Conservation (phyloP, 371 early-diverging fungal genomes). For the Mucor piriformis region DNA sequence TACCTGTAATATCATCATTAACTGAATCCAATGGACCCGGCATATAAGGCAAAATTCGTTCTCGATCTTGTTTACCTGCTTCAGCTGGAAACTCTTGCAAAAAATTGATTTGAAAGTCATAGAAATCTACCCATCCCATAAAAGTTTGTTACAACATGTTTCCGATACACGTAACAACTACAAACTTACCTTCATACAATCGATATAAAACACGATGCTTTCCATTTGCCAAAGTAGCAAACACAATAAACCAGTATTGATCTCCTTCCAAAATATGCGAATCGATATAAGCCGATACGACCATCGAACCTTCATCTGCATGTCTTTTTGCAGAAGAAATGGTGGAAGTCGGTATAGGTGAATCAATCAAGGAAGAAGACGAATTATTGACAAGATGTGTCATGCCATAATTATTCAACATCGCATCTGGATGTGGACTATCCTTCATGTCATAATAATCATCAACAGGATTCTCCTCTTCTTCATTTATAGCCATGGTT, state of each 20-base stretch:
- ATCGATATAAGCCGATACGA: constrained; percentile 52
- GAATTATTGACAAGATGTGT: constrained; percentile 19
- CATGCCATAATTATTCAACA: constrained; percentile 27
- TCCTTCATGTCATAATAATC: constrained; percentile 25
- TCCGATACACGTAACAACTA: not conserved
- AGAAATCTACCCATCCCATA: constrained; percentile 60
- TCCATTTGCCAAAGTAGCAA: constrained; percentile 59
- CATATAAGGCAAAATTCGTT: constrained; percentile 77
- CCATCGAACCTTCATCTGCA: constrained; percentile 6
- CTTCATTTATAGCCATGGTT: constrained; percentile 19
- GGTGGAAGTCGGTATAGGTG: constrained; percentile 15
- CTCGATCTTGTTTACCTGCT: constrained; percentile 67
- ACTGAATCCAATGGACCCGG: constrained; percentile 68
- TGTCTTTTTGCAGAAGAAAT: not conserved
- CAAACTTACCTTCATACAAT: constrained; percentile 58
- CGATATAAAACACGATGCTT: constrained; percentile 64
- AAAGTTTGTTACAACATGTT: not conserved
- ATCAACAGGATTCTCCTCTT: constrained; percentile 10
- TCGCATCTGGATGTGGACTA: constrained; percentile 3
- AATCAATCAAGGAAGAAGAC: constrained; percentile 4
- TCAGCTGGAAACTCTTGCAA: constrained; percentile 75
- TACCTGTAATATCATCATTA: constrained; percentile 60
- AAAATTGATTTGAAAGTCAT: constrained; percentile 78
- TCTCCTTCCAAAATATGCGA: constrained; percentile 54
- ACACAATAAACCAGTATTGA: constrained; percentile 72